Percentiles rank a stretch among this genome's conserved stretches.
Evolutionary conservation across 192 early-diverging fungal genomes (phyloP).

Genomic region (Podila epigama): DNA sequence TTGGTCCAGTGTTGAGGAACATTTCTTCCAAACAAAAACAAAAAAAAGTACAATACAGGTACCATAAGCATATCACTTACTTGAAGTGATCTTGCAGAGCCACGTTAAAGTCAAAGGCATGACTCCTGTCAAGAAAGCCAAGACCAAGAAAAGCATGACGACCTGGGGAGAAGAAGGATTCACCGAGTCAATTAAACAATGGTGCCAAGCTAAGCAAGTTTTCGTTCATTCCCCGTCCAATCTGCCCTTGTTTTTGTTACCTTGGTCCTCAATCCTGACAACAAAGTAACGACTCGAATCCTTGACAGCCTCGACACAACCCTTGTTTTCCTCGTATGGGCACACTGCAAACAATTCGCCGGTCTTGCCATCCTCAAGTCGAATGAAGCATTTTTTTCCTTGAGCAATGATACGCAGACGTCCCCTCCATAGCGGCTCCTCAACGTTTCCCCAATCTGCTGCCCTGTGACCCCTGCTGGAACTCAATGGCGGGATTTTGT

Average conservation of each 20-base stretch:
- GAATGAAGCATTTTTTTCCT: slow-evolving; percentile 72
- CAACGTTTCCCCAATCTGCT: slow-evolving; percentile 81
- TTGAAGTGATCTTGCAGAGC: slow-evolving; percentile 83
- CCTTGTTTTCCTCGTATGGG: slow-evolving; percentile 72
- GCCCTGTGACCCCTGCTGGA: slow-evolving; percentile 65
- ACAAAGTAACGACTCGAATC: slow-evolving; percentile 93
- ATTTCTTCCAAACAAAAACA: not conserved
- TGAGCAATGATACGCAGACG: slow-evolving; percentile 74
- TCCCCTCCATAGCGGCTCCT: slow-evolving; percentile 79
- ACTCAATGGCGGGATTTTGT: slow-evolving; percentile 75
- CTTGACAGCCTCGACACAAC: slow-evolving; percentile 77
- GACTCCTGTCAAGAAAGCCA: slow-evolving; percentile 82
- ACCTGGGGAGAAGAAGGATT: no score
- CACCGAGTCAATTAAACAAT: no score
- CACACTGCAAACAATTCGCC: slow-evolving; percentile 86
- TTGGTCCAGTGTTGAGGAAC: not conserved
- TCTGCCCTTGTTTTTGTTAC: no score
- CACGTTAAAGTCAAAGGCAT: slow-evolving; percentile 92
- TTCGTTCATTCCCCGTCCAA: no score
- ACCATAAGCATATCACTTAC: slow-evolving; percentile 38
- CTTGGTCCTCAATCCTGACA: slow-evolving; percentile 74
- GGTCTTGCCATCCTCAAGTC: slow-evolving; percentile 72
- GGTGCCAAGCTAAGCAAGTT: no score
- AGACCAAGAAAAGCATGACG: slow-evolving; percentile 86
- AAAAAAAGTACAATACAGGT: not conserved